Base-by-base conservation (phyloP, 139 green algal species). In the Trebouxia sp. region DNA sequence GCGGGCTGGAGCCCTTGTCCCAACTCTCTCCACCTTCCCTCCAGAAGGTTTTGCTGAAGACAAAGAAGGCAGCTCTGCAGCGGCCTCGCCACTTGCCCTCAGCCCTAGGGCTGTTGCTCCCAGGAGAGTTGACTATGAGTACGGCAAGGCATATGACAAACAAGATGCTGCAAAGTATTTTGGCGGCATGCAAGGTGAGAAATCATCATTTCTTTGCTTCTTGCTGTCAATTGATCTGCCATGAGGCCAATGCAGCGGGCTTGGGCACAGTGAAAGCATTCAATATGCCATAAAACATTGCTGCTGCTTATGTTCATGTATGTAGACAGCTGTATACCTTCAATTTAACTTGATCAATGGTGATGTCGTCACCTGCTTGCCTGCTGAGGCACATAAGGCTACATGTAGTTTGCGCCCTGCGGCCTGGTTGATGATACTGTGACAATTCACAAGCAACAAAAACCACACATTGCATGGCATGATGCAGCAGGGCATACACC, bases 151-250 rank as follows among this genome's bases (percentile, higher is more conserved):
- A 6, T 72, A 30, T 45, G 62, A 72, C 62, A 72, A n/a, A 35
- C 62, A 72, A 35, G 62, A 72, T 72, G 62, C 62, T 45, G 62
- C 42, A 32, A 39, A 24, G 12, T 72, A 72, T n/a, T 72, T 72
- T 72, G 62, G 62, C 9, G 62, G 62, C 15, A 72, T 72, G 62
- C 15, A 26, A 14, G 20, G 47, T 53, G 47, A 53, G 47, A 2
- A 14, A 53, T 2, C 47, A 14, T 53, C 47, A 11, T 17, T 53
- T 26, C 24, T 12, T 24, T 35, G 62, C 43, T 14, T 45, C 14
- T 67, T 20, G 37, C n/a, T 41, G 22, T 67, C 14, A 20, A 39
- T 67, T 26, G 22, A 22, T 58, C 20, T 17, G 3, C 4, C 50
- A 58, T 28, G 50, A 58, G 4, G 50, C 50, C 4, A 17, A 28